Evolutionary conservation across 345 rosid species (phyloP).

Genomic region (Acer negundo): DNA sequence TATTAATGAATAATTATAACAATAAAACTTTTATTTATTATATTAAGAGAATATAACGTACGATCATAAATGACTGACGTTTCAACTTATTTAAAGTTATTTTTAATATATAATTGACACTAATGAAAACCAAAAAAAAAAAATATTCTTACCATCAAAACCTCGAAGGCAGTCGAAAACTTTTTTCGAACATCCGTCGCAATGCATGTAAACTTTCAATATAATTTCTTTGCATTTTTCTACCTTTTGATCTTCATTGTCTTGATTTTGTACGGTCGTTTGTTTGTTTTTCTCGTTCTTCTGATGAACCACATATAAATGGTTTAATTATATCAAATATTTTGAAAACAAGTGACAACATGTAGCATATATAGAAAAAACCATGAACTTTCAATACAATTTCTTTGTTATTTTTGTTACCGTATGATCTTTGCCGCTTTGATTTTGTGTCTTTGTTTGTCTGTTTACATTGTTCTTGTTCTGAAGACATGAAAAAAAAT

Average conservation of each 20-base stretch:
- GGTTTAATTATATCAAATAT: no score
- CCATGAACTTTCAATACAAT: no score
- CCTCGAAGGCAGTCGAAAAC: conserved; percentile 51
- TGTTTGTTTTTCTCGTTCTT: conserved; percentile 4
- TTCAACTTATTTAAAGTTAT: not conserved
- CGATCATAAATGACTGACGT: no score
- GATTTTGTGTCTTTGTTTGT: not conserved
- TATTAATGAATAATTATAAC: conserved; percentile 8
- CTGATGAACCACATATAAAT: not conserved
- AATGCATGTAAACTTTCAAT: conserved; percentile 67
- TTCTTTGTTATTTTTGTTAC: no score
- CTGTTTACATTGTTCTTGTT: not conserved
- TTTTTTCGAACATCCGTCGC: conserved; percentile 60
- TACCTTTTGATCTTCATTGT: not conserved
- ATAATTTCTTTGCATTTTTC: conserved; percentile 41
- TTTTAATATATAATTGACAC: not conserved
- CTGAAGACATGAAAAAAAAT: not conserved
- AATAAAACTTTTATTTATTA: not conserved
- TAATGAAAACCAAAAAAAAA: not conserved
- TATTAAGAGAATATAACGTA: not conserved
- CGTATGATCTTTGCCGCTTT: not conserved
- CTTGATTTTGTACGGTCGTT: not conserved
- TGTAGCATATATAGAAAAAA: no score
- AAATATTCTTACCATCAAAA: conserved; percentile 45
- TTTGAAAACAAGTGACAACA: no score